Evolutionary conservation across 495 filamentous ascomycete genomes (phyloP).

Genomic region (Neurospora sublineolata): DNA sequence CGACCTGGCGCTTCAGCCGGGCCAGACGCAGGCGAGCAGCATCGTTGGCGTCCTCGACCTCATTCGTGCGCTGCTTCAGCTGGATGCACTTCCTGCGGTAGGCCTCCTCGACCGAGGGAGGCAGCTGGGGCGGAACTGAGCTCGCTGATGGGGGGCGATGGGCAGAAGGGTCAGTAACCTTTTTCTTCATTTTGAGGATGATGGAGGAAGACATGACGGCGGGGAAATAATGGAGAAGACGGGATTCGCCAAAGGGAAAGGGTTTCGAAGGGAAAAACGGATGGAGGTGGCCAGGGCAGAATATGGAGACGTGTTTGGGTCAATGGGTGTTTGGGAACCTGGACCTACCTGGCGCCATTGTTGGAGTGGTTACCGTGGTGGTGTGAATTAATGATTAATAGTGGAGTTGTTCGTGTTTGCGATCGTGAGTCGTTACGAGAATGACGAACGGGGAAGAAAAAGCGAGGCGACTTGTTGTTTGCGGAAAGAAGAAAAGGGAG

Average conservation of each 20-base stretch:
- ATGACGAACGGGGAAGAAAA: neutral
- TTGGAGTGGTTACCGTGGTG: neutral
- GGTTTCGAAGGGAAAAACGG: neutral
- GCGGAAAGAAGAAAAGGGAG: neutral
- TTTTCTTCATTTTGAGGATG: neutral
- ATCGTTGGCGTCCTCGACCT: constrained; percentile 84
- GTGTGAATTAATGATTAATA: constrained; percentile 1
- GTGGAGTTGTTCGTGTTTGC: neutral
- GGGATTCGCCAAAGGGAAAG: neutral
- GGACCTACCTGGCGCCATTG: constrained; percentile 21
- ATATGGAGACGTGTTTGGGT: neutral
- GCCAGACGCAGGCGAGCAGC: constrained; percentile 61
- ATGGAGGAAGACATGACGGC: neutral
- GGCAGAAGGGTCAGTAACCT: constrained; percentile 1
- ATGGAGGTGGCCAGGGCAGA: neutral
- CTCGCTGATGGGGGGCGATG: constrained; percentile 22
- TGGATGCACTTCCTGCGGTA: constrained; percentile 97
- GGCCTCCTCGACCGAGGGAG: constrained; percentile 87
- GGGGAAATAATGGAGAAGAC: neutral
- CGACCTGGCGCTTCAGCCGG: constrained; percentile 70
- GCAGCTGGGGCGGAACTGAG: constrained; percentile 50
- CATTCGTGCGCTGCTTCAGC: constrained; percentile 77
- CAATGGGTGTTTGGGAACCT: neutral
- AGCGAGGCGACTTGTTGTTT: neutral
- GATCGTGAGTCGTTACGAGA: neutral